Conservation (phyloP, 768 basidiomycete species). For the Clitopilus hobsonii region DNA sequence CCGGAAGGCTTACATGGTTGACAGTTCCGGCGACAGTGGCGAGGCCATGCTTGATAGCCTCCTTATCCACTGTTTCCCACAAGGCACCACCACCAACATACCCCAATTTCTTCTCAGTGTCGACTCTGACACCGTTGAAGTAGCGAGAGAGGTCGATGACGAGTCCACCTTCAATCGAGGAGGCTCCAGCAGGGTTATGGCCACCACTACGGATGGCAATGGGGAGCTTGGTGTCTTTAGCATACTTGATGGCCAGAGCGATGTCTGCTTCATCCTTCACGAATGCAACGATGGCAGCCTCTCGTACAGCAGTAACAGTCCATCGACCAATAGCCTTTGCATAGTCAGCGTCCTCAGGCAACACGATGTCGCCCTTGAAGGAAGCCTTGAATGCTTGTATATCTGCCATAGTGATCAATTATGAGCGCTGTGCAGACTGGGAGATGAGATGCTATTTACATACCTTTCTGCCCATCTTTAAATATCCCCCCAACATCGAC, state of each 20-base stretch:
- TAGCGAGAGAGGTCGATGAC: slow-evolving; percentile 46
- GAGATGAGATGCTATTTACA: too few relatives aligned
- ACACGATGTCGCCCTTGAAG: slow-evolving; percentile 42
- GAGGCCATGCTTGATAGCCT: slow-evolving; percentile 37
- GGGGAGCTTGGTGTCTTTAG: slow-evolving; percentile 26
- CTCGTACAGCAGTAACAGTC: slow-evolving; percentile 34
- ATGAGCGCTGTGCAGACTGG: too few relatives aligned
- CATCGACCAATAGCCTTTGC: slow-evolving; percentile 36
- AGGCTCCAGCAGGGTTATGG: slow-evolving; percentile 38
- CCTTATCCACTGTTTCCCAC: slow-evolving; percentile 42
- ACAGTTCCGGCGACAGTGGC: slow-evolving; percentile 42
- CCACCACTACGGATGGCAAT: slow-evolving; percentile 46
- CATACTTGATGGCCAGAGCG: slow-evolving; percentile 27
- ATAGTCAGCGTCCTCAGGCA: slow-evolving; percentile 31
- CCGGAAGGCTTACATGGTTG: slow-evolving; percentile 15
- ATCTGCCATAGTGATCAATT: too few relatives aligned
- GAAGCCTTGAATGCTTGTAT: slow-evolving; percentile 10
- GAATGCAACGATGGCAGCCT: slow-evolving; percentile 37
- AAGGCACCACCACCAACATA: slow-evolving; percentile 43
- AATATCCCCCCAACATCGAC: too few relatives aligned
- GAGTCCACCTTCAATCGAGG: slow-evolving; percentile 40
- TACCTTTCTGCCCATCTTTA: too few relatives aligned
- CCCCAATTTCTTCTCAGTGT: slow-evolving; percentile 31
- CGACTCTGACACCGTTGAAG: slow-evolving; percentile 31
- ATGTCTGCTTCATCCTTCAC: slow-evolving; percentile 39